Evolutionary conservation across 1,139 yeast genomes (phyloP), one percentile per base, ranked within the genome.

Genomic region (Suhomyces bolitotheri): DNA sequence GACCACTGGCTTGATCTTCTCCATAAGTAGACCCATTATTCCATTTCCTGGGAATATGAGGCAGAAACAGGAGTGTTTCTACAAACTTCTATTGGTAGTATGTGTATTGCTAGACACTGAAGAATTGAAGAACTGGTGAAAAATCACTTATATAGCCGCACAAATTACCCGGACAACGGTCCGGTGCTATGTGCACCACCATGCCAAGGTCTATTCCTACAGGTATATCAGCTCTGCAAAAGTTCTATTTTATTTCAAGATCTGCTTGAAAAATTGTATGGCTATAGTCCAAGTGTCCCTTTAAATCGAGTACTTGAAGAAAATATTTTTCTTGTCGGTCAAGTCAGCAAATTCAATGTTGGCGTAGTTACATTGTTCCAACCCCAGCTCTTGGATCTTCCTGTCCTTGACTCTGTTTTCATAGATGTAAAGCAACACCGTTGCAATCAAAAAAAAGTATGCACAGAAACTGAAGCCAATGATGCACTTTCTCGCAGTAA

Each of bases 31-130:
- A 78, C 84, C 83, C 80, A 67, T 52, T 43, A 64, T 62, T 66
- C 80, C 66, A 77, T 62, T n/a, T 74, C 44, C 38, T 51, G 60
- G 68, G 79, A 75, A 70, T 49, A 54, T 70, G 82, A 71, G 84
- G 85, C 87, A 80, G 87, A 80, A 80, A 73, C 71, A 71, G 86
- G 86, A 79, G 86, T 61, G 45, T 30, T 23, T 27, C 40, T 36
- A 36, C 39, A 29, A 13, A 17, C 6, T 17, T 16, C 13, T 25
- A 16, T 22, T n/a, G 29, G 34, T 20, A 15, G 23, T n/a, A 14
- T 21, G 34, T 31, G 29, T 31, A 31, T 31, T 31, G 30, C 13
- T n/a, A n/a, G n/a, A n/a, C n/a, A n/a, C n/a, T n/a, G n/a, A n/a
- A n/a, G n/a, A n/a, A n/a, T n/a, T n/a, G n/a, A n/a, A n/a, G n/a